phyloP scores from a whole-genome alignment of 768 basidiomycete genomes.

The Tulasnella sp. region DNA sequence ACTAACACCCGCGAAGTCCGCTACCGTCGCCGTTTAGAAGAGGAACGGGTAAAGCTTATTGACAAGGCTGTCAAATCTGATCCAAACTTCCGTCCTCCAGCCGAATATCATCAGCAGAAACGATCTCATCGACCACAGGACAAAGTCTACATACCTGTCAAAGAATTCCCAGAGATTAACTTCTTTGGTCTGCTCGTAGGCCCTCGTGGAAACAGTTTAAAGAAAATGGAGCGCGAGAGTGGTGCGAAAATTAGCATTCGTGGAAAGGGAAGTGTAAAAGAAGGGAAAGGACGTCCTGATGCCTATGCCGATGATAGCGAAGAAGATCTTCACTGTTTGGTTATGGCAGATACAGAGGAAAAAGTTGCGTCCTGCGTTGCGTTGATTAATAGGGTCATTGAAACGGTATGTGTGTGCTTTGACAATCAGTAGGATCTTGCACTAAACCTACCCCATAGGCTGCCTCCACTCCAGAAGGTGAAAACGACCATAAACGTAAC shows the following conservation, averaged over 20 bases:
- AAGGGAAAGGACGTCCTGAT: slow-evolving; percentile 92
- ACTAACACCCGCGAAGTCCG: slow-evolving; percentile 98
- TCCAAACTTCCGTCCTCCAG: slow-evolving; percentile 93
- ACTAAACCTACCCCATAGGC: slow-evolving; percentile 41
- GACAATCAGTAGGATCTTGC: background rate
- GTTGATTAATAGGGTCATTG: slow-evolving; percentile 95
- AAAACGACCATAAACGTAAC: slow-evolving; percentile 98
- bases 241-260: slow-evolving; percentile 98
- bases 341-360: slow-evolving; percentile 83
- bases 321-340: slow-evolving; percentile 96
- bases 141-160: slow-evolving; percentile 98
- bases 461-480: slow-evolving; percentile 96
- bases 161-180: slow-evolving; percentile 99
- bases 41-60: slow-evolving; percentile 82
- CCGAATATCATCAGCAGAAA: slow-evolving; percentile 92
- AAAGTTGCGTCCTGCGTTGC: slow-evolving; percentile 85
- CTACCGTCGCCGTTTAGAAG: slow-evolving; percentile 89
- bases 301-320: slow-evolving; percentile 93
- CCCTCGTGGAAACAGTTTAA: slow-evolving; percentile 95
- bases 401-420: slow-evolving; percentile 47
- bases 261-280: slow-evolving; percentile 97
- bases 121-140: slow-evolving; percentile 87
- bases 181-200: slow-evolving; percentile 98
- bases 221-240: slow-evolving; percentile 97
- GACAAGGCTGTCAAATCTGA: slow-evolving; percentile 96